phyloP scores from a whole-genome alignment of 2,329 filamentous ascomycete genomes.

The Furcasterigmium sp. region DNA sequence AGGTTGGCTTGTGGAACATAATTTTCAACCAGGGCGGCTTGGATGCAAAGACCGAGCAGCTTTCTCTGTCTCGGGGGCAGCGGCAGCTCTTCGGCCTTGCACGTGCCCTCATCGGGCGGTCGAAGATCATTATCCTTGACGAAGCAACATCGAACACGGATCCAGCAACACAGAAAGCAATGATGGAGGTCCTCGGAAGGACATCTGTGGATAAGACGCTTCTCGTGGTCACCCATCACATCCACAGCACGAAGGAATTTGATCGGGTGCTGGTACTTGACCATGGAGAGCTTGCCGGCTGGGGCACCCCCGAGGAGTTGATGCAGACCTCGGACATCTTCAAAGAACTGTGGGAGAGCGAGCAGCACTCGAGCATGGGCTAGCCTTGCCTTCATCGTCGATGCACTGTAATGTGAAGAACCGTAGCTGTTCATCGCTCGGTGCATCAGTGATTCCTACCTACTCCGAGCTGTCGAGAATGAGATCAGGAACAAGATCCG shows the following conservation, averaged over 20 bases:
- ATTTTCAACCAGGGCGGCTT: slow-evolving; percentile 17
- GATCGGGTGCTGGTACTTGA: slow-evolving; percentile 46
- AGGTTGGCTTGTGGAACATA: slow-evolving; percentile 11
- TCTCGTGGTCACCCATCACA: background rate
- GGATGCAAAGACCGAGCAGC: slow-evolving; percentile 16
- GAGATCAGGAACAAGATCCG: slow-evolving; percentile 1
- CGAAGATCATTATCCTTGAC: slow-evolving; percentile 24
- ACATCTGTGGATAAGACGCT: background rate
- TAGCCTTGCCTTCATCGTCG: background rate
- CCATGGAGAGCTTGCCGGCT: slow-evolving; percentile 34
- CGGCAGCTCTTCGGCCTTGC: slow-evolving; percentile 25
- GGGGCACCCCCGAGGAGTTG: background rate
- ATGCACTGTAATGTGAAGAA: no score
- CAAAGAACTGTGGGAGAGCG: background rate
- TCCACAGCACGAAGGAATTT: slow-evolving; percentile 10
- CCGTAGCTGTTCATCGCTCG: no score
- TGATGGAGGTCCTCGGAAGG: slow-evolving; percentile 15
- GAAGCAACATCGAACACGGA: slow-evolving; percentile 27
- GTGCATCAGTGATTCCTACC: no score
- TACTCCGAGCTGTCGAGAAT: no score
- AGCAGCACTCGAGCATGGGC: background rate
- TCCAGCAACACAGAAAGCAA: slow-evolving; percentile 16
- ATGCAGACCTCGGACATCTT: background rate
- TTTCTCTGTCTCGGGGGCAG: slow-evolving; percentile 26
- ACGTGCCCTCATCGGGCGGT: slow-evolving; percentile 19